phyloP scores from a whole-genome alignment of 169 alveolate species.

The Cryptosporidium bovis region DNA sequence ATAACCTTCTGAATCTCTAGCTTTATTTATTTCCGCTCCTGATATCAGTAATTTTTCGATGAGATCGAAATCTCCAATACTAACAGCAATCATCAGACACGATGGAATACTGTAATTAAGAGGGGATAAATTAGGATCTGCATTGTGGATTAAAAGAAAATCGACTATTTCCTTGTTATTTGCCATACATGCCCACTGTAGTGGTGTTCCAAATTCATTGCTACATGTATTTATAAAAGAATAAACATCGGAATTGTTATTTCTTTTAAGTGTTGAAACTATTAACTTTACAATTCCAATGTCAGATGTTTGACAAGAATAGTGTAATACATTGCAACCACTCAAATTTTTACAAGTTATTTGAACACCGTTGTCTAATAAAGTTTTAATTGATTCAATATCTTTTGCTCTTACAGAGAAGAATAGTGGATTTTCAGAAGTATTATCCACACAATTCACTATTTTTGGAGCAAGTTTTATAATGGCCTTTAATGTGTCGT shows the following conservation, averaged over 20 bases:
- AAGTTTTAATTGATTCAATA: conserved; percentile 41
- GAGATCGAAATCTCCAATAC: conserved; percentile 46
- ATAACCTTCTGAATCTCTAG: conserved; percentile 62
- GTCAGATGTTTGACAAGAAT: conserved; percentile 57
- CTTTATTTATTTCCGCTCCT: conserved; percentile 33
- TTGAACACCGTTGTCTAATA: conserved; percentile 35
- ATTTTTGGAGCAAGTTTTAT: conserved; percentile 58
- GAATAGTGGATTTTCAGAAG: conserved; percentile 59
- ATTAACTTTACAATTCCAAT: conserved; percentile 8
- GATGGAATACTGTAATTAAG: conserved; percentile 20
- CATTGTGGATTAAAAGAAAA: conserved; percentile 22
- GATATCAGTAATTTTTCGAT: conserved; percentile 39
- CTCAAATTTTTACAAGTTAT: conserved; percentile 15
- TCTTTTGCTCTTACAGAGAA: conserved; percentile 65
- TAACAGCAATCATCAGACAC: conserved; percentile 28
- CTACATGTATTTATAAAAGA: conserved; percentile 55
- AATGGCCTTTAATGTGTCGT: conserved; percentile 59
- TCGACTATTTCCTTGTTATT: conserved; percentile 29
- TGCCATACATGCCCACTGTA: conserved; percentile 71
- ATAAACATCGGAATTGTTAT: conserved; percentile 2
- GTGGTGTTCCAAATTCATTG: conserved; percentile 64
- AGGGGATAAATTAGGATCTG: conserved; percentile 54
- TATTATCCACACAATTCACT: conserved; percentile 53
- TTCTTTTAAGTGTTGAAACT: neutral
- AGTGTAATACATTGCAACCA: conserved; percentile 53